phyloP scores from a whole-genome alignment of 768 basidiomycete species.

The Rhodotorula graminis region DNA sequence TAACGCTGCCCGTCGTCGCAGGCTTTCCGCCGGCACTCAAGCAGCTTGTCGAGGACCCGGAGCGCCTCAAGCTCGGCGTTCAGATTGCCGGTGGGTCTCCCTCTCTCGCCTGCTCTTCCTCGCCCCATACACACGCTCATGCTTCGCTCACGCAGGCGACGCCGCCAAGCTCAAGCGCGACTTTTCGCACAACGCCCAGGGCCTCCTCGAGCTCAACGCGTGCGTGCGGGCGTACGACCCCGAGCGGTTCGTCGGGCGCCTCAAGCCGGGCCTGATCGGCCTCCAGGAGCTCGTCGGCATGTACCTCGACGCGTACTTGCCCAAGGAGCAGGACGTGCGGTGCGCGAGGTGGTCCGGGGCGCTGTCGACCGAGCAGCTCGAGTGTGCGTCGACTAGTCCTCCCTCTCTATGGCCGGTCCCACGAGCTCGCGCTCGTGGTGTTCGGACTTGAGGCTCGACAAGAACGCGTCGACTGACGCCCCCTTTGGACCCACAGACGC shows the following conservation, averaged over 20 bases:
- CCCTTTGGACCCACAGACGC: slow-evolving; percentile 6
- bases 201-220: slow-evolving; percentile 30
- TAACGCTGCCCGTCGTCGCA: background rate
- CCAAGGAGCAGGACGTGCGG: slow-evolving; percentile 17
- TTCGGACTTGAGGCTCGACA: too few relatives aligned
- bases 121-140: background rate
- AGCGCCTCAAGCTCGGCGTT: slow-evolving; percentile 29
- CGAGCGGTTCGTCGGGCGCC: background rate
- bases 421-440: too few relatives aligned
- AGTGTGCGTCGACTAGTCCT: slow-evolving; percentile 7
- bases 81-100: slow-evolving; percentile 25
- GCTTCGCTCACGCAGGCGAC: slow-evolving; percentile 7
- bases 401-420: too few relatives aligned
- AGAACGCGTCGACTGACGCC: background rate
- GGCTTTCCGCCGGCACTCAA: slow-evolving; percentile 15
- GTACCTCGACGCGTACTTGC: slow-evolving; percentile 32
- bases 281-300: slow-evolving; percentile 23
- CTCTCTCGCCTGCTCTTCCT: background rate
- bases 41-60: slow-evolving; percentile 25
- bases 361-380: slow-evolving; percentile 8
- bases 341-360: slow-evolving; percentile 8
- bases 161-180: slow-evolving; percentile 22
- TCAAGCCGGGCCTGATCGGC: slow-evolving; percentile 13
- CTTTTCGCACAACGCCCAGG: slow-evolving; percentile 6
- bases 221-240: slow-evolving; percentile 15